Conservation (phyloP, 1,139 yeast species). For the Suhomyces terraborum region DNA sequence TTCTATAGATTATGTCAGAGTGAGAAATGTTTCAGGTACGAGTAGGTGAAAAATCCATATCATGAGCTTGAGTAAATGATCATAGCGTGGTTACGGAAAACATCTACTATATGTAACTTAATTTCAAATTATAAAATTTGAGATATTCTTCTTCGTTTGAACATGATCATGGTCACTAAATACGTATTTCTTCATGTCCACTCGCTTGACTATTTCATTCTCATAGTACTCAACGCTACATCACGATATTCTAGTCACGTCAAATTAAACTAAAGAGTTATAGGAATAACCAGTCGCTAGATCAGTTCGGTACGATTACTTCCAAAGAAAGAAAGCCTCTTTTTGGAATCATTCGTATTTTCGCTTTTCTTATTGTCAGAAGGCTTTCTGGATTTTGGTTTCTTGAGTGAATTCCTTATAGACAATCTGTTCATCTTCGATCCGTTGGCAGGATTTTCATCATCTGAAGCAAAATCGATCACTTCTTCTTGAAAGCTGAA, state of each 20-base stretch:
- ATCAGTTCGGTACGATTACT: conserved; percentile 13
- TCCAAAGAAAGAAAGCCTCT: conserved; percentile 38
- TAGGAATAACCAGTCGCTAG: not conserved
- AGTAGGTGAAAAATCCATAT: too few species aligned
- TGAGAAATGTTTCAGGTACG: too few species aligned
- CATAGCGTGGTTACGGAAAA: too few species aligned
- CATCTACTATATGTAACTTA: too few species aligned
- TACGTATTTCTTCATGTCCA: not conserved
- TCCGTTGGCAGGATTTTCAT: conserved; percentile 43
- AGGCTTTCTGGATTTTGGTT: conserved; percentile 34
- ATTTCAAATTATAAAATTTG: too few species aligned
- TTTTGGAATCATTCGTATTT: conserved; percentile 30
- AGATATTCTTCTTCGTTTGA: too few species aligned
- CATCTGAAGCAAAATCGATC: conserved; percentile 52
- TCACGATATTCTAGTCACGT: not conserved
- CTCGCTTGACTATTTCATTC: not conserved
- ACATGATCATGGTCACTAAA: not conserved
- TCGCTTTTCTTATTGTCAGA: conserved; percentile 42
- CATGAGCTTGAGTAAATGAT: too few species aligned
- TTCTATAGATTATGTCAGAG: too few species aligned
- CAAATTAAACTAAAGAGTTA: conserved; percentile 1
- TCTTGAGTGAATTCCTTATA: conserved; percentile 44
- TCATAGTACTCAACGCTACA: not conserved
- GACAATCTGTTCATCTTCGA: conserved; percentile 46
- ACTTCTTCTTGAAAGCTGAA: conserved; percentile 47